Evolutionary conservation across 495 filamentous ascomycete genomes (phyloP), one percentile per base, ranked within the genome.

Genomic region (Aspergillus homomorphus): DNA sequence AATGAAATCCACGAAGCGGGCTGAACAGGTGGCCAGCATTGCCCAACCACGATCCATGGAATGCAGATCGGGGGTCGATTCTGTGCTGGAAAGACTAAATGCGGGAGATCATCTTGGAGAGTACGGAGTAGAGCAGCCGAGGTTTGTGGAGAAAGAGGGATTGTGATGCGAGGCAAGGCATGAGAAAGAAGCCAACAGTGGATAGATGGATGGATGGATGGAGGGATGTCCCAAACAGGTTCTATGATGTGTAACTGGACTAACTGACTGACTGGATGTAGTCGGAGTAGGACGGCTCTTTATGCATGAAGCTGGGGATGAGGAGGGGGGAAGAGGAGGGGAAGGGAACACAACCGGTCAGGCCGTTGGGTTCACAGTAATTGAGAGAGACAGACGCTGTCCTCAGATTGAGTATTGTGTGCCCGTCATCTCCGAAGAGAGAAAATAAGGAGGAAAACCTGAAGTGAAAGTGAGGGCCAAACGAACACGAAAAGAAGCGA

Each of bases 401-500:
- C 26, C 9, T 28, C 26, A 4, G 26, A 28, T 28, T 28, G 26
- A 28, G 26, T 28, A 9, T 28, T 28, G 4, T 3, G 26, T 28
- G 9, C 26, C 26, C 26, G 3, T 28, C 26, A 28, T 4, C 4
- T 28, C 26, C 26, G 26, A 3, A 28, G 26, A 9, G 26, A 28
- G 3, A 9, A 28, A 28, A 28, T 28, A 9, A 9, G 9, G 26
- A 9, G 9, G 26, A 28, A 28, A 28, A 4, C 26, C 3, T 28
- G 26, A n/a, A n/a, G n/a, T n/a, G n/a, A n/a, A n/a, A n/a, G n/a
- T n/a, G n/a, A n/a, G n/a, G n/a, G n/a, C n/a, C n/a, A n/a, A n/a
- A n/a, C n/a, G n/a, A n/a, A n/a, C n/a, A n/a, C n/a, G n/a, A n/a
- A 51, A 9, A 51, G 49, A 28, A 51, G 49, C 23, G 33, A 38